These are phyloP conservation scores for Hebeloma cylindrosporum DNA, from an alignment of 768 basidiomycete genomes.

Conservation along the genomic window DNA sequence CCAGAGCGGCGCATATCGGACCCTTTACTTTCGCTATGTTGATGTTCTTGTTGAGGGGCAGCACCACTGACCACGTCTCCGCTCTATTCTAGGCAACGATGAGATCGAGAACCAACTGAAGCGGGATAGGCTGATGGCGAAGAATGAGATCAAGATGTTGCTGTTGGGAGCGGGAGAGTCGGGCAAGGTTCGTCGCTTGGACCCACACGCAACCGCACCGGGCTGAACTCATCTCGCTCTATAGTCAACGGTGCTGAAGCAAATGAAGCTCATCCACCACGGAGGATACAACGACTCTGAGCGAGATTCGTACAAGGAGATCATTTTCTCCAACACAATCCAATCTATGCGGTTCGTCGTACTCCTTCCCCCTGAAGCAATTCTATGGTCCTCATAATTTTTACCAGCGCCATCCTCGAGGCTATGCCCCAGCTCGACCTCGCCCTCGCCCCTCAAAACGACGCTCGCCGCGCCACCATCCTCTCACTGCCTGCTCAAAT, in stretches of 20 bases:
- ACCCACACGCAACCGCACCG: too few species aligned
- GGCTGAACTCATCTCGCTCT: too few species aligned
- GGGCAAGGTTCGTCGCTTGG: slow-evolving; percentile 84
- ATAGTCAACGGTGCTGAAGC: slow-evolving; percentile 89
- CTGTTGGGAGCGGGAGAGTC: slow-evolving; percentile 95
- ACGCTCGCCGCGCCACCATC: slow-evolving; percentile 63
- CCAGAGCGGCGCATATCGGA: background rate
- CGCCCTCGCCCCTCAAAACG: slow-evolving; percentile 65
- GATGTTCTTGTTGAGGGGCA: background rate
- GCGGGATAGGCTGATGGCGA: slow-evolving; percentile 82
- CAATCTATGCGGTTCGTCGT: slow-evolving; percentile 85
- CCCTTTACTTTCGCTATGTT: background rate
- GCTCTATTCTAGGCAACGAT: slow-evolving; percentile 65
- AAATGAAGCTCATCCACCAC: slow-evolving; percentile 97
- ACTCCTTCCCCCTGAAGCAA: background rate
- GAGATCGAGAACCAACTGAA: slow-evolving; percentile 93
- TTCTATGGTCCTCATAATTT: background rate
- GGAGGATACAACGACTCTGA: slow-evolving; percentile 87
- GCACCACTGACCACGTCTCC: slow-evolving; percentile 1
- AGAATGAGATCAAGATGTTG: slow-evolving; percentile 97
- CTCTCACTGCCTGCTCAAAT: slow-evolving; percentile 75
- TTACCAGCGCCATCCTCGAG: slow-evolving; percentile 78
- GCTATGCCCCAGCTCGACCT: slow-evolving; percentile 88
- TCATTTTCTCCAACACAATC: slow-evolving; percentile 90
- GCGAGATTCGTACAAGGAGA: slow-evolving; percentile 92